Evolutionary conservation across 2,329 filamentous ascomycete genomes (phyloP).

Genomic region (Aphanocladium album): DNA sequence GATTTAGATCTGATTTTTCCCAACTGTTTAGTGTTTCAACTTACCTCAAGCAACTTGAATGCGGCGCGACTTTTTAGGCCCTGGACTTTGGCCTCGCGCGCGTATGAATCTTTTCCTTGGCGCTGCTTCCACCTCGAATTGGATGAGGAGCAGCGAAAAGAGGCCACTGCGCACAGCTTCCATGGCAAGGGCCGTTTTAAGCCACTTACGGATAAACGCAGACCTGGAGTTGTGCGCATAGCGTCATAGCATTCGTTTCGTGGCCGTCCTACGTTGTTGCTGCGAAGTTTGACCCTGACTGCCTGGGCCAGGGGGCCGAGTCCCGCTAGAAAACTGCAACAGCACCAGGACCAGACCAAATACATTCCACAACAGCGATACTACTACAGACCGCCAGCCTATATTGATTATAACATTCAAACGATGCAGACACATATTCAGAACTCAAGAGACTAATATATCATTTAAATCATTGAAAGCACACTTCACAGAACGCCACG

Average conservation of each 20-base stretch:
- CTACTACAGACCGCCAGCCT: too few relatives aligned
- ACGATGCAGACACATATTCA: background rate
- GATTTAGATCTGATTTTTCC: slow-evolving; percentile 1
- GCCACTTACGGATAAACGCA: background rate
- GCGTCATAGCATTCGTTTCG: background rate
- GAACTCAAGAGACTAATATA: background rate
- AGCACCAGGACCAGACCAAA: background rate
- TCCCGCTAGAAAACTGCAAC: background rate
- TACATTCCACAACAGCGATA: too few relatives aligned
- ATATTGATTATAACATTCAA: too few relatives aligned
- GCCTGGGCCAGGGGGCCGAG: background rate
- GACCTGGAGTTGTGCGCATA: background rate
- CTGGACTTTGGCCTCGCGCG: slow-evolving; percentile 69
- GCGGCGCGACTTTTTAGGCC: slow-evolving; percentile 86
- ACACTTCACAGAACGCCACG: background rate
- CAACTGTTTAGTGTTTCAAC: background rate
- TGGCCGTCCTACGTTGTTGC: background rate
- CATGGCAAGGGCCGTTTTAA: background rate
- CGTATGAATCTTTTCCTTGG: slow-evolving; percentile 67
- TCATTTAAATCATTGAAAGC: background rate
- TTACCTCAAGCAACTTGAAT: slow-evolving; percentile 84
- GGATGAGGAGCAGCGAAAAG: slow-evolving; percentile 10
- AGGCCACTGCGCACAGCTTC: background rate
- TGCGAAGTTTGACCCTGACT: background rate
- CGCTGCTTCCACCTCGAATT: slow-evolving; percentile 69